A percentile compares a stretch with the other conserved stretches of the same genome.
Conservation (phyloP, 2,329 filamentous ascomycete species). For the Aspergillus tamarii region DNA sequence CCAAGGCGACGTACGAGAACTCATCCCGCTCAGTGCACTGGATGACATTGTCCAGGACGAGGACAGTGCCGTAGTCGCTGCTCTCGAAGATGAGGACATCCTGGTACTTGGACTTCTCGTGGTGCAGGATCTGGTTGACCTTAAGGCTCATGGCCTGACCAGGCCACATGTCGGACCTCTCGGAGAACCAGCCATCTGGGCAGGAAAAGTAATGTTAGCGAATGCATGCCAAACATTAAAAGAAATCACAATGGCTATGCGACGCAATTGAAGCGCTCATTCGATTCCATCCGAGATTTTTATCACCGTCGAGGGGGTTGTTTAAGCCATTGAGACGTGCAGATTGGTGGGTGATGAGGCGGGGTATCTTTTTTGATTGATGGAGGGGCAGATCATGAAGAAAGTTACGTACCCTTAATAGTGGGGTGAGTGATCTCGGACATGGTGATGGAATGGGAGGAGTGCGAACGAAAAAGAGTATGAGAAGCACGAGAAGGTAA, state of each 20-base stretch:
- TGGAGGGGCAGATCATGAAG: constrained; percentile 12
- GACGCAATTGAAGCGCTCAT: constrained; percentile 4
- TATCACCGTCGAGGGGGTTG: background rate
- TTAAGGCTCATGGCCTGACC: constrained; percentile 98
- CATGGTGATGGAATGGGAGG: constrained; percentile 55
- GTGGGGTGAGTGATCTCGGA: constrained; percentile 73
- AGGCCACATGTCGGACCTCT: constrained; percentile 98
- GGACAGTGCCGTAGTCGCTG: constrained; percentile 91
- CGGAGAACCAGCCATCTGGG: constrained; percentile 99
- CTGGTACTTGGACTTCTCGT: constrained; percentile 99
- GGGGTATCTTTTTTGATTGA: constrained; percentile 17
- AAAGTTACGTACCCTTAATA: constrained; percentile 66
- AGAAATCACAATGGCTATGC: background rate
- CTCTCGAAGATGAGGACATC: constrained; percentile 99
- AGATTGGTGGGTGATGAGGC: constrained; percentile 10
- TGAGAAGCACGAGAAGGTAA: constrained; percentile 25
- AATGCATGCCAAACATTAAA: background rate
- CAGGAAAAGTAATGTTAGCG: constrained; percentile 15
- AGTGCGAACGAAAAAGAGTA: constrained; percentile 19
- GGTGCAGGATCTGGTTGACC: constrained; percentile 96
- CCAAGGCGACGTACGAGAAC: constrained; percentile 68
- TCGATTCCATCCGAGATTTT: background rate
- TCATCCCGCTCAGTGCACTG: constrained; percentile 98
- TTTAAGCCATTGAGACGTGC: constrained; percentile 9
- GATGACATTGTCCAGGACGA: constrained; percentile 98